Percentiles rank a stretch among this genome's conserved stretches.
These are phyloP conservation scores for Arthroderma uncinatum DNA, from an alignment of 2,329 filamentous ascomycete genomes.

Conservation along the genomic window DNA sequence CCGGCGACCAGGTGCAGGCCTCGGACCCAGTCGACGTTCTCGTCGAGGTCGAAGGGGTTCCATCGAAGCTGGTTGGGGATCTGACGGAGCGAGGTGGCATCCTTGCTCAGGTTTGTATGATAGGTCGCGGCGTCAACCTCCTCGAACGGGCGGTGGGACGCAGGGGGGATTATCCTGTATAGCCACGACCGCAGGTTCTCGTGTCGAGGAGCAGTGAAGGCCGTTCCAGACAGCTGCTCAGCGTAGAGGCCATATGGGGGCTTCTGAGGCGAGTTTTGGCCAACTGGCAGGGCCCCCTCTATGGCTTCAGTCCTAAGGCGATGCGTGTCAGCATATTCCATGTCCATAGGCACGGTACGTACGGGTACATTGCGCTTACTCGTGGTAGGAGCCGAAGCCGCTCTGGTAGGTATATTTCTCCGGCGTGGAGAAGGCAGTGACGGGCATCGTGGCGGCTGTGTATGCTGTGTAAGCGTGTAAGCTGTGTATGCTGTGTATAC, in stretches of 20 bases:
- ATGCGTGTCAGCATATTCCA: neutral
- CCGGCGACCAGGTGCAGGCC: conserved; percentile 63
- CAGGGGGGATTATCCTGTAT: conserved; percentile 57
- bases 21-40: conserved; percentile 57
- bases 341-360: neutral
- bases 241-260: conserved; percentile 68
- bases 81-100: conserved; percentile 42
- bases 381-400: conserved; percentile 66
- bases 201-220: conserved; percentile 58
- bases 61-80: conserved; percentile 68
- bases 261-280: conserved; percentile 72
- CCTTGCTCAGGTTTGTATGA: conserved; percentile 33
- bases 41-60: conserved; percentile 64
- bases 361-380: conserved; percentile 43
- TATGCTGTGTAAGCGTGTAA: neutral
- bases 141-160: conserved; percentile 44
- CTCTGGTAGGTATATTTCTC: conserved; percentile 68
- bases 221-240: conserved; percentile 63
- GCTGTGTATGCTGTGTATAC: neutral
- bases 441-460: conserved; percentile 43
- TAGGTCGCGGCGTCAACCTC: conserved; percentile 37
- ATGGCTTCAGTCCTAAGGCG: conserved; percentile 55
- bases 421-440: conserved; percentile 50
- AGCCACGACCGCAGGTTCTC: conserved; percentile 63
- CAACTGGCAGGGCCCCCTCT: conserved; percentile 60